These are phyloP conservation scores for Candida ortonii DNA, from an alignment of 805 yeast genomes.

Conservation along the genomic window DNA sequence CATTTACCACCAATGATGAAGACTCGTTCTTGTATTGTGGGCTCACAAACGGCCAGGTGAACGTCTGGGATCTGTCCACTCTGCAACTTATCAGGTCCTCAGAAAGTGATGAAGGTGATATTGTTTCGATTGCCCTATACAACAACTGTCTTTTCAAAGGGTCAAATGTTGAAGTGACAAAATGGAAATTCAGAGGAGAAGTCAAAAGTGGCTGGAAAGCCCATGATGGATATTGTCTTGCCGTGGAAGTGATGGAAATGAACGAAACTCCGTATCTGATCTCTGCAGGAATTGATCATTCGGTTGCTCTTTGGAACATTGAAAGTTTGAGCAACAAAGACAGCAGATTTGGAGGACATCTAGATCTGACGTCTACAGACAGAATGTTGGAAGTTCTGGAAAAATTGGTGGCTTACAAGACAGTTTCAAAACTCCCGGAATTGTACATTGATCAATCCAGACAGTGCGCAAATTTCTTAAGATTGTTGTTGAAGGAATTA, in stretches of 20 bases:
- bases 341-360: slow-evolving; percentile 3
- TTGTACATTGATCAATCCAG: slow-evolving; percentile 73
- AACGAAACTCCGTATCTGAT: slow-evolving; percentile 45
- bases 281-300: slow-evolving; percentile 69
- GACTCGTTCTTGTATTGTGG: slow-evolving; percentile 83
- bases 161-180: slow-evolving; percentile 47
- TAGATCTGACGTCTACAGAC: slow-evolving; percentile 36
- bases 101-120: slow-evolving; percentile 43
- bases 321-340: slow-evolving; percentile 20
- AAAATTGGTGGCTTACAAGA: slow-evolving; percentile 62
- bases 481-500: slow-evolving; percentile 55
- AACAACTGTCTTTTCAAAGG: slow-evolving; percentile 63
- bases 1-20: slow-evolving; percentile 56
- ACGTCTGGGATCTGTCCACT: slow-evolving; percentile 85
- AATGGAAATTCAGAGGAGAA: slow-evolving; percentile 50
- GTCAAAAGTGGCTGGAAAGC: slow-evolving; percentile 47
- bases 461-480: slow-evolving; percentile 76
- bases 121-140: slow-evolving; percentile 57
- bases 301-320: slow-evolving; percentile 72
- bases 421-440: slow-evolving; percentile 76
- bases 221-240: slow-evolving; percentile 54
- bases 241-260: slow-evolving; percentile 48
- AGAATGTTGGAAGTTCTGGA: slow-evolving; percentile 60
- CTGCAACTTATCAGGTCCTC: slow-evolving; percentile 57
- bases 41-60: slow-evolving; percentile 66